Conservation (phyloP, 139 green algal genomes). For the Auxenochlorella pyrenoidosa region DNA sequence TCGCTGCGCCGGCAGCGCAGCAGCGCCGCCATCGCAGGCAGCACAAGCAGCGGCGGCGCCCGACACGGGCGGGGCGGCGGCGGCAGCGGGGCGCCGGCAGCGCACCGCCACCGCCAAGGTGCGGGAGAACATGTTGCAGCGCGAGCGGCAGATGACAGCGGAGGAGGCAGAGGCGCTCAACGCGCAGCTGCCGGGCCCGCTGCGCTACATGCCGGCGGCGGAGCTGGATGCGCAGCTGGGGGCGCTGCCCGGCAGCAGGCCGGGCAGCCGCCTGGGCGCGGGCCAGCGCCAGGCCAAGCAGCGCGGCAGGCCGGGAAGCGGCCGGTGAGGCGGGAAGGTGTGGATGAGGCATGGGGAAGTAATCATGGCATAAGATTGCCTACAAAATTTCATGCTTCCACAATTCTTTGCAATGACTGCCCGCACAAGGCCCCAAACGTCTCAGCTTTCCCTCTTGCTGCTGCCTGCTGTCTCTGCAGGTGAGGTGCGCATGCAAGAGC, state of each 20-base stretch:
- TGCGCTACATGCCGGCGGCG: conserved; percentile 2
- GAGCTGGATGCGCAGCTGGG: conserved; percentile 21
- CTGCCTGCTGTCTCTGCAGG: no score
- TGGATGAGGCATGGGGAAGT: no score
- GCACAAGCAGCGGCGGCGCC: no score
- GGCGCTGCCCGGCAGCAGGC: not conserved
- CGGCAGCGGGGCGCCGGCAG: conserved; percentile 22
- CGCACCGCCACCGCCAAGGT: conserved; percentile 22
- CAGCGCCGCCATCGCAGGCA: not conserved
- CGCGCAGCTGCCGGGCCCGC: conserved; percentile 7
- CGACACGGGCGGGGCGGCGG: not conserved
- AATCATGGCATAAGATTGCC: no score
- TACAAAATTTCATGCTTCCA: no score
- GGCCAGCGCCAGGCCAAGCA: conserved; percentile 15
- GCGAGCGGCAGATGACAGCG: conserved; percentile 31
- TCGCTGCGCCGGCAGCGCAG: not conserved
- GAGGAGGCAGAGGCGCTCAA: conserved; percentile 29
- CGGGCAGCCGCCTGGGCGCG: not conserved
- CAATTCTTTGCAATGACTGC: no score
- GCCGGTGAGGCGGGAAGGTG: no score
- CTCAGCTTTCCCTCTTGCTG: no score
- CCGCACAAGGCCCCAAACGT: no score
- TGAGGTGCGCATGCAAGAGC: no score
- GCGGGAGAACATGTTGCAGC: conserved; percentile 29
- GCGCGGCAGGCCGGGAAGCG: not conserved